These are phyloP conservation scores for Sungouiozyma ichnusensis DNA, from an alignment of 805 yeast species.

Conservation along the genomic window DNA sequence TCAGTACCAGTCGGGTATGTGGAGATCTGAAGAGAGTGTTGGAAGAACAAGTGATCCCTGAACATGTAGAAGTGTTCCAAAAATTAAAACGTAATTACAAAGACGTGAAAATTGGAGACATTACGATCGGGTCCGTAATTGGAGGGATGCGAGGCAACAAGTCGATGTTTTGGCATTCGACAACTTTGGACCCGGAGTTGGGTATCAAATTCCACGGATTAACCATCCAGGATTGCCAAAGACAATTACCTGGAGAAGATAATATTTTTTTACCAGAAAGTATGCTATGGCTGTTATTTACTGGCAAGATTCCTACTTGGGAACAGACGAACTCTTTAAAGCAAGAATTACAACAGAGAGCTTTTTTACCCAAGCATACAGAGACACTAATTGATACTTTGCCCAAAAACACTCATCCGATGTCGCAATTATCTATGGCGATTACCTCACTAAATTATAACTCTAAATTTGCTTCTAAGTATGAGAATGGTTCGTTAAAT, in stretches of 20 bases:
- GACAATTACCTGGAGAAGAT: slow-evolving; percentile 43
- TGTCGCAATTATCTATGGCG: slow-evolving; percentile 75
- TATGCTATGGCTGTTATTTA: slow-evolving; percentile 67
- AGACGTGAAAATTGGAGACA: slow-evolving; percentile 25
- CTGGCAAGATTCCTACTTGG: slow-evolving; percentile 60
- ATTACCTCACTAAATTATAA: slow-evolving; percentile 63
- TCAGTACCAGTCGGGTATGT: not conserved
- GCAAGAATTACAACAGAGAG: slow-evolving; percentile 48
- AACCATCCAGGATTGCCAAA: slow-evolving; percentile 64
- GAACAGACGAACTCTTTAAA: slow-evolving; percentile 48
- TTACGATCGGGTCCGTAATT: slow-evolving; percentile 35
- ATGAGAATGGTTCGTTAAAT: slow-evolving; percentile 53
- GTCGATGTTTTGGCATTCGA: slow-evolving; percentile 72
- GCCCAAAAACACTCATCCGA: slow-evolving; percentile 66
- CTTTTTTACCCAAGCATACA: slow-evolving; percentile 50
- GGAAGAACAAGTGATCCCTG: slow-evolving; percentile 31
- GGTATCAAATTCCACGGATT: slow-evolving; percentile 74
- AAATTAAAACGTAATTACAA: slow-evolving; percentile 32
- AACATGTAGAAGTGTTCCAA: slow-evolving; percentile 31
- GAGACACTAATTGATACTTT: slow-evolving; percentile 49
- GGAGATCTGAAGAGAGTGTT: slow-evolving; percentile 1
- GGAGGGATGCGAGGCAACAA: slow-evolving; percentile 80
- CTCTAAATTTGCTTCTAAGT: slow-evolving; percentile 61
- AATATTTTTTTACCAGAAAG: slow-evolving; percentile 64
- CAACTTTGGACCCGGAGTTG: slow-evolving; percentile 61